Percentiles rank a stretch among this genome's conserved stretches.
These are phyloP conservation scores for Xerocomus brunneocitrinus DNA, from an alignment of 768 basidiomycete species.

Conservation along the genomic window DNA sequence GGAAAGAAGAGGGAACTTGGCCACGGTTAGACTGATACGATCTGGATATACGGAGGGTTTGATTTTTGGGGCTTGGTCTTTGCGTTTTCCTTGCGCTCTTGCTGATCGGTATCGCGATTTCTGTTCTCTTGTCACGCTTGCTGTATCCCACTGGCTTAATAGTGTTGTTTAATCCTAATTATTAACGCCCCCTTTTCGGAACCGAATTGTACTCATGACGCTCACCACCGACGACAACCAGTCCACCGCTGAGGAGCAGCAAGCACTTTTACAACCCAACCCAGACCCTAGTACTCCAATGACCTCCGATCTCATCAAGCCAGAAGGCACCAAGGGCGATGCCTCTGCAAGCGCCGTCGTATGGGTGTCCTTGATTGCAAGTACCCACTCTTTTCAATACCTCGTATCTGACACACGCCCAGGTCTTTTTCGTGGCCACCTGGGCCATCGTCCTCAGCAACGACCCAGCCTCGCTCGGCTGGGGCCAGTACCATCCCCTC, in stretches of 20 bases:
- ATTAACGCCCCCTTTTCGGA: not conserved
- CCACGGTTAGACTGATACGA: constrained; percentile 20
- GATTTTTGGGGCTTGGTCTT: constrained; percentile 16
- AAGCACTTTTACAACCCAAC: constrained; percentile 5
- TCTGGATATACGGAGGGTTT: constrained; percentile 13
- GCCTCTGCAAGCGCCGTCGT: constrained; percentile 29
- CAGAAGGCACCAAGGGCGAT: constrained; percentile 40
- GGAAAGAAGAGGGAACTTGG: constrained; percentile 63
- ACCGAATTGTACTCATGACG: not conserved
- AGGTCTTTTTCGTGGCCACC: constrained; percentile 41
- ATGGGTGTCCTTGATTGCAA: constrained; percentile 31
- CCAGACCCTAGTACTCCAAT: constrained; percentile 1
- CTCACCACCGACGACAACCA: not conserved
- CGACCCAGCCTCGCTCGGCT: constrained; percentile 43
- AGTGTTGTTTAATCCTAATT: constrained; percentile 24
- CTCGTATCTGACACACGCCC: not conserved
- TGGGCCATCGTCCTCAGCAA: constrained; percentile 46
- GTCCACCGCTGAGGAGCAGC: constrained; percentile 11
- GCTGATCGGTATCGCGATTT: constrained; percentile 3
- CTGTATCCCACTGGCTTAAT: constrained; percentile 28
- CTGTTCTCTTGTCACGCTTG: constrained; percentile 12
- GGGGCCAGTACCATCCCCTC: constrained; percentile 66
- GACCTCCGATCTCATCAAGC: constrained; percentile 27
- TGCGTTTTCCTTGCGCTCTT: constrained; percentile 10
- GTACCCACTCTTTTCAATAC: not conserved